Conservation (phyloP, 345 rosid species). For the Murraya koenigii region DNA sequence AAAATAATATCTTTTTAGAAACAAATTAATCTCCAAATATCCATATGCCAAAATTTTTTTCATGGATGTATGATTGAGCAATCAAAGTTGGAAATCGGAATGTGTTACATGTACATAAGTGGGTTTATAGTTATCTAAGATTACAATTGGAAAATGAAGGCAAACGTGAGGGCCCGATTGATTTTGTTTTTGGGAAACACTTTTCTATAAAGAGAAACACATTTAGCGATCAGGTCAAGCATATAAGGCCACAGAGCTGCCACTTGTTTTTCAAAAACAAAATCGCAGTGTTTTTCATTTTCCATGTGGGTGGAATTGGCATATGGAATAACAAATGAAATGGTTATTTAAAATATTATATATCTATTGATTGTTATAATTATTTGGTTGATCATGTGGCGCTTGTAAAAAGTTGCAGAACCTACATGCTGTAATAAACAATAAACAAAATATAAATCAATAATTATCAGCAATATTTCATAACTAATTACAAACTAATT, state of each 20-base stretch:
- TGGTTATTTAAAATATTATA: too few relatives aligned
- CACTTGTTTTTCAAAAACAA: neutral
- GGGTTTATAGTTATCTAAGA: too few relatives aligned
- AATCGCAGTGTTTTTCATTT: neutral
- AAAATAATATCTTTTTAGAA: too few relatives aligned
- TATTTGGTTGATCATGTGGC: neutral
- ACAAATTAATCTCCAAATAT: too few relatives aligned
- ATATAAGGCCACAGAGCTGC: neutral
- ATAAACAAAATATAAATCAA: neutral
- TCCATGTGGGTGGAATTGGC: neutral
- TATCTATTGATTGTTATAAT: neutral
- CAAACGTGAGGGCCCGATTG: neutral
- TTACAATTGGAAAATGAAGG: too few relatives aligned
- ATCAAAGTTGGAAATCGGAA: too few relatives aligned
- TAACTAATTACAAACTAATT: neutral
- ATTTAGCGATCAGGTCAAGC: neutral
- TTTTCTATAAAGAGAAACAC: neutral
- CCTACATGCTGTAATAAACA: neutral
- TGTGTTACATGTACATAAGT: too few relatives aligned
- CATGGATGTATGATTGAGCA: too few relatives aligned
- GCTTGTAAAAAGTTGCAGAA: neutral
- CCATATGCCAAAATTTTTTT: fast-evolving
- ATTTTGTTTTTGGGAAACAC: neutral
- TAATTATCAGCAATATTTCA: neutral
- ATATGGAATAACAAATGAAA: neutral